These are phyloP conservation scores for Hansenula lynferdii DNA, from an alignment of 1,139 yeast genomes.

Conservation along the genomic window DNA sequence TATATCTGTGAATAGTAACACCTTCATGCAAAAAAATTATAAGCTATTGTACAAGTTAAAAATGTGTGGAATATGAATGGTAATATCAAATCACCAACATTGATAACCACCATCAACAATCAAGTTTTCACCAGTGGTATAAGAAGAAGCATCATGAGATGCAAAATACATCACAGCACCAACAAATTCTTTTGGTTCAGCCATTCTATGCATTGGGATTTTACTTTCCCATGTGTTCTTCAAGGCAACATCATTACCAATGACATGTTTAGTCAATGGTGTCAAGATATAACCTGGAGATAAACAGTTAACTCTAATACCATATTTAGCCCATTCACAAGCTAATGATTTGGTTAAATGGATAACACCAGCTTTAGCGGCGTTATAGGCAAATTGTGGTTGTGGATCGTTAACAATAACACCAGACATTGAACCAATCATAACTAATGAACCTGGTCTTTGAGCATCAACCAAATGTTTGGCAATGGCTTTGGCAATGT, in stretches of 20 bases:
- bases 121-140: conserved; percentile 79
- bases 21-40: no score
- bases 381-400: conserved; percentile 79
- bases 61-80: no score
- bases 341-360: conserved; percentile 76
- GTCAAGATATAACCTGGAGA: conserved; percentile 81
- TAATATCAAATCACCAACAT: conserved; percentile 35
- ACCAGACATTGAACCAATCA: conserved; percentile 86
- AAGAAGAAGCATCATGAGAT: conserved; percentile 66
- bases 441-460: conserved; percentile 58
- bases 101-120: conserved; percentile 87
- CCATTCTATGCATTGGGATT: conserved; percentile 78
- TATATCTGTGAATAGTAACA: no score
- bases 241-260: conserved; percentile 45
- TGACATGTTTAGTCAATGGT: conserved; percentile 55
- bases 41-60: neutral
- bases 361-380: conserved; percentile 81
- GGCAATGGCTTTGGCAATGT: conserved; percentile 62
- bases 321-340: conserved; percentile 78
- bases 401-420: conserved; percentile 80
- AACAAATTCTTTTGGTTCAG: conserved; percentile 73
- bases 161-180: conserved; percentile 81
- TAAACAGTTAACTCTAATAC: conserved; percentile 71
- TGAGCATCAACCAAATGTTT: conserved; percentile 54
- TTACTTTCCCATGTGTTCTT: conserved; percentile 56